Evolutionary conservation across 2,329 filamentous ascomycete species (phyloP).

Genomic region (Aspergillus felis): DNA sequence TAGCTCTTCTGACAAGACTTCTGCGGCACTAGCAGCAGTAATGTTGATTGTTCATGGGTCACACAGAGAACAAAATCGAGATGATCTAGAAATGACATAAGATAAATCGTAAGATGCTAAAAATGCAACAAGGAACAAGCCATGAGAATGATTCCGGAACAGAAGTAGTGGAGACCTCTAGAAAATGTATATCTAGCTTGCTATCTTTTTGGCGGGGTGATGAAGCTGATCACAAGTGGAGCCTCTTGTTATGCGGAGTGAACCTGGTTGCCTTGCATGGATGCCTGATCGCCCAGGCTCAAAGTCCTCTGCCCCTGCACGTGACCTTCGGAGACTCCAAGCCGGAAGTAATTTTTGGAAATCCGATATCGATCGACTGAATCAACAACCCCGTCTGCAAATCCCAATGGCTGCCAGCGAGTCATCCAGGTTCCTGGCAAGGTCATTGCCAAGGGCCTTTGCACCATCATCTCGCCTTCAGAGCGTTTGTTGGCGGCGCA

Average conservation of each 20-base stretch:
- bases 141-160: background rate
- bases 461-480: constrained; percentile 28
- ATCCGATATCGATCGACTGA: constrained; percentile 8
- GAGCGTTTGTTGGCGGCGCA: constrained; percentile 38
- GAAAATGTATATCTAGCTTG: background rate
- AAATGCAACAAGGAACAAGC: background rate
- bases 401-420: constrained; percentile 38
- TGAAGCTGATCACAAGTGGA: constrained; percentile 16
- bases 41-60: background rate
- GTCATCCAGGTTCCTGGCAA: constrained; percentile 37
- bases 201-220: background rate
- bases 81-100: background rate
- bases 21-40: background rate
- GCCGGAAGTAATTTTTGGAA: constrained; percentile 32
- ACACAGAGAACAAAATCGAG: background rate
- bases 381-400: constrained; percentile 16
- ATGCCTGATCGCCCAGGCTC: constrained; percentile 7
- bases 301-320: background rate
- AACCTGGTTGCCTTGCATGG: constrained; percentile 6
- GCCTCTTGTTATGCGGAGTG: constrained; percentile 5
- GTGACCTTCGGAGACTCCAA: constrained; percentile 15
- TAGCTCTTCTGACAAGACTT: constrained; percentile 14
- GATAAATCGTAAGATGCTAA: background rate
- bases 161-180: background rate
- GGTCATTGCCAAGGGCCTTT: constrained; percentile 34